Evolutionary conservation across 163 green algal genomes (phyloP).

Genomic region (Prototheca wickerhamii): DNA sequence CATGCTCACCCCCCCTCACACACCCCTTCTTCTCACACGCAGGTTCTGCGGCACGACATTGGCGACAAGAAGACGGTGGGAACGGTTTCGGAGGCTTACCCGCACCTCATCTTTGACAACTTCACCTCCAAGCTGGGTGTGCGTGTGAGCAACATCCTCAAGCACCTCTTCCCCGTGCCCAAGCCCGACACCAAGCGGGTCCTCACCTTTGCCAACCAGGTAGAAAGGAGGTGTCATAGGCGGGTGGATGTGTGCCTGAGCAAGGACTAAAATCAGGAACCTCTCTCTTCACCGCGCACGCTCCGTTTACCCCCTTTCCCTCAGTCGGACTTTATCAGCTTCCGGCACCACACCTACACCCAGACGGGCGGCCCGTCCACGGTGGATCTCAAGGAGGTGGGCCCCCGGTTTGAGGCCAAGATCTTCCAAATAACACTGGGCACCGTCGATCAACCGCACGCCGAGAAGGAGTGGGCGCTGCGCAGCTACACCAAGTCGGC

Average conservation of each 20-base stretch:
- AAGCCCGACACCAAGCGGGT: conserved; percentile 76
- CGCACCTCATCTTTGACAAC: conserved; percentile 92
- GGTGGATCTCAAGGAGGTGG: conserved; percentile 72
- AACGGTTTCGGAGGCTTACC: conserved; percentile 85
- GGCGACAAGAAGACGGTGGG: conserved; percentile 84
- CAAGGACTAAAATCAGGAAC: no score
- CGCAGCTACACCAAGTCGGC: conserved; percentile 76
- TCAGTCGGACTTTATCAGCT: conserved; percentile 85
- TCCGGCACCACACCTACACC: conserved; percentile 88
- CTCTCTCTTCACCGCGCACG: no score
- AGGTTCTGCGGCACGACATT: conserved; percentile 95
- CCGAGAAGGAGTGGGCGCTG: conserved; percentile 91
- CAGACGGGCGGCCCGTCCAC: conserved; percentile 69
- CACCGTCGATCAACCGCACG: conserved; percentile 87
- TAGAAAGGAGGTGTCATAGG: background rate
- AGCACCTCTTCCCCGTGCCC: conserved; percentile 84
- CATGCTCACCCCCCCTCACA: background rate
- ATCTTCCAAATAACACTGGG: conserved; percentile 76
- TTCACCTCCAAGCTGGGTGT: conserved; percentile 74
- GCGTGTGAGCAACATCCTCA: conserved; percentile 71
- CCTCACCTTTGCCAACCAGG: conserved; percentile 77
- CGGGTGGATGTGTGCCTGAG: background rate
- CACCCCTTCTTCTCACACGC: background rate
- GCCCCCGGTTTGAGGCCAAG: conserved; percentile 85
- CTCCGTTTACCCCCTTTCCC: background rate